Evolutionary conservation across 2,329 filamentous ascomycete genomes (phyloP).

Genomic region (Aspergillus fumigatiaffinis): DNA sequence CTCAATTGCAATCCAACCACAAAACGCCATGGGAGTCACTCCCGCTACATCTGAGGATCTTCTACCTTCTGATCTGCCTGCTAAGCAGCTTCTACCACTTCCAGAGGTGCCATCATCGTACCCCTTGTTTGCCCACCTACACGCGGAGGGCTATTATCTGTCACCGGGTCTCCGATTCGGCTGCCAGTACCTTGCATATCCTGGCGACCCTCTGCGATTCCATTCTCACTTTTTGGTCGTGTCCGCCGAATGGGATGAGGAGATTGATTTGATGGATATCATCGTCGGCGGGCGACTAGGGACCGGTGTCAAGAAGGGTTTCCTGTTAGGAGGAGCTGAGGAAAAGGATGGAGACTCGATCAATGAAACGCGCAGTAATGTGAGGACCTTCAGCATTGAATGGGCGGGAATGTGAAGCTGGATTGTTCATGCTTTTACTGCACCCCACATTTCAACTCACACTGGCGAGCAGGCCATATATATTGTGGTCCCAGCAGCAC

Average conservation of each 20-base stretch:
- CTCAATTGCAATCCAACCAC: slow-evolving; percentile 13
- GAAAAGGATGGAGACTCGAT: slow-evolving; percentile 35
- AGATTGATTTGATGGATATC: slow-evolving; percentile 78
- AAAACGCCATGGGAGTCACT: slow-evolving; percentile 39
- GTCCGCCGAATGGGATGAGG: slow-evolving; percentile 81
- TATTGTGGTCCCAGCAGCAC: background rate
- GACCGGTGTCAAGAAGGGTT: slow-evolving; percentile 94
- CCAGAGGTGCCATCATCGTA: slow-evolving; percentile 53
- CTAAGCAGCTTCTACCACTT: slow-evolving; percentile 23
- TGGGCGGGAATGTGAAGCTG: slow-evolving; percentile 83
- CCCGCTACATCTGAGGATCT: slow-evolving; percentile 49
- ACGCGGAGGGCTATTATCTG: slow-evolving; percentile 76
- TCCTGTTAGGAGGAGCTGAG: slow-evolving; percentile 71
- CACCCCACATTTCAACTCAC: background rate
- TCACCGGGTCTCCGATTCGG: slow-evolving; percentile 92
- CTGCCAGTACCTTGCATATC: slow-evolving; percentile 90
- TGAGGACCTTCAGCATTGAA: slow-evolving; percentile 80
- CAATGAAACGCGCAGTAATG: slow-evolving; percentile 26
- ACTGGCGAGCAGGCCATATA: background rate
- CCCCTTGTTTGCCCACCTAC: slow-evolving; percentile 75
- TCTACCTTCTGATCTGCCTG: slow-evolving; percentile 32
- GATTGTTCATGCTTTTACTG: background rate
- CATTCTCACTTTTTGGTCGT: slow-evolving; percentile 91
- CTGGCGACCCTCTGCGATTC: slow-evolving; percentile 88
- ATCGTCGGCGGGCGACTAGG: slow-evolving; percentile 83